phyloP scores from a whole-genome alignment of 495 filamentous ascomycete species.

The Glonium stellatum region DNA sequence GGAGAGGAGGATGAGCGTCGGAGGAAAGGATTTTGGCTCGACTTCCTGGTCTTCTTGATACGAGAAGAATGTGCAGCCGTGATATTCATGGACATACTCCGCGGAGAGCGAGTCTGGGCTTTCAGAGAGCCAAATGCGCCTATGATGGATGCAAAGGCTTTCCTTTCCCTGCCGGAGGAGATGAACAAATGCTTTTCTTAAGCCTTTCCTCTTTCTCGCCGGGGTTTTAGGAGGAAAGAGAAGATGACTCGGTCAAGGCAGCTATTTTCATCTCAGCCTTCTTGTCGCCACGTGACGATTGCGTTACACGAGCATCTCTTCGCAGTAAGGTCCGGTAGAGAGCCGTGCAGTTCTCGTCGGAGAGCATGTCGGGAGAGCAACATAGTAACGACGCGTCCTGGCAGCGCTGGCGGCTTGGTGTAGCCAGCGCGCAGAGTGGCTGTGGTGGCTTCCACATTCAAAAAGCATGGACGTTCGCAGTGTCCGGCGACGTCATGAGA shows the following conservation, averaged over 20 bases:
- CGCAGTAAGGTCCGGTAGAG: neutral
- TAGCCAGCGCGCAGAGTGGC: too few relatives aligned
- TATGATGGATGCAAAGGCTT: too few relatives aligned
- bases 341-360: too few relatives aligned
- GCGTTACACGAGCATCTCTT: neutral
- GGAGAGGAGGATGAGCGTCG: slow-evolving; percentile 19
- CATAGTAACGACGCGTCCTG: too few relatives aligned
- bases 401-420: too few relatives aligned
- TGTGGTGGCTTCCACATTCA: neutral
- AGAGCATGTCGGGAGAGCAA: too few relatives aligned
- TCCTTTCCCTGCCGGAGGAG: too few relatives aligned
- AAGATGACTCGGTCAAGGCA: neutral
- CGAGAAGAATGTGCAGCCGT: slow-evolving; percentile 24
- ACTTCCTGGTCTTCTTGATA: slow-evolving; percentile 11
- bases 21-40: slow-evolving; percentile 3
- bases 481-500: neutral
- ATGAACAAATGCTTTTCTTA: too few relatives aligned
- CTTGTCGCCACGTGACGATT: neutral
- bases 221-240: neutral
- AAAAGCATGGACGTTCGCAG: neutral
- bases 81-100: slow-evolving; percentile 20
- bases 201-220: too few relatives aligned
- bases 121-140: too few relatives aligned
- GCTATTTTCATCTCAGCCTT: neutral
- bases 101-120: neutral